Base-by-base conservation (phyloP, 2,329 filamentous ascomycete species). In the Colletotrichum endophyticum region DNA sequence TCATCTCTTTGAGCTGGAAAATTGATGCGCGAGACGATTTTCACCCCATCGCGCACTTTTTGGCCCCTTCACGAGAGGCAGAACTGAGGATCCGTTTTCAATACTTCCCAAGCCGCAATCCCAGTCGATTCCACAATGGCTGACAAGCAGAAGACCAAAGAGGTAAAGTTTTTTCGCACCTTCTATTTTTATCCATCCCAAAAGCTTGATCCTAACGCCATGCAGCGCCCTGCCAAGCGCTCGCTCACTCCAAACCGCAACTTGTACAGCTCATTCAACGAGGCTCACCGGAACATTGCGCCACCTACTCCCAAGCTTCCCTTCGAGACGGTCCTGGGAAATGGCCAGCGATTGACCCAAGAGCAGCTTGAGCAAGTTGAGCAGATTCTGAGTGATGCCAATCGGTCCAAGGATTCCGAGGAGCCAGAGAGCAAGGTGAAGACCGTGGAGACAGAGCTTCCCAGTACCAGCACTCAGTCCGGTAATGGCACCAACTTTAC, bases 281-380 rank as follows among this genome's bases (percentile, higher is more conserved):
- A 78, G 32, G 77, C 77, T 28, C 75, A 78, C 34, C 70, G 71
- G 25, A 70, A 74, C 27, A 77, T 78, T 27, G 71, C 75, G 15
- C 75, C 61, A 7, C 34, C 39, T 27, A 70, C 63, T 39, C 68
- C 67, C 8, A 77, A 53, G 34, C 30, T 53, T 15, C 59, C 67
- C 5, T 69, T 61, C 2, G 70, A 77, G 28, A 49, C 64, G 13
- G 66, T 67, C 8, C 61, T 75, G 13, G 4, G n/a, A 32, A 22
- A 57, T 5, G 44, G 34, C 12, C 44, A 36, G 6, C 57, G 64
- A 25, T 66, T 76, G 32, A 74, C 70, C 8, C 32, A 27, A 6
- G 70, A 77, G 53, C 75, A 77, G 61, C n/a, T 28, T 8, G 70
- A 77, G 62, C 72, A 77, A 56, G 72, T 75, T 25, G 72, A 77